phyloP scores from a whole-genome alignment of 441 rosid genomes.

The Corymbia calophylla region DNA sequence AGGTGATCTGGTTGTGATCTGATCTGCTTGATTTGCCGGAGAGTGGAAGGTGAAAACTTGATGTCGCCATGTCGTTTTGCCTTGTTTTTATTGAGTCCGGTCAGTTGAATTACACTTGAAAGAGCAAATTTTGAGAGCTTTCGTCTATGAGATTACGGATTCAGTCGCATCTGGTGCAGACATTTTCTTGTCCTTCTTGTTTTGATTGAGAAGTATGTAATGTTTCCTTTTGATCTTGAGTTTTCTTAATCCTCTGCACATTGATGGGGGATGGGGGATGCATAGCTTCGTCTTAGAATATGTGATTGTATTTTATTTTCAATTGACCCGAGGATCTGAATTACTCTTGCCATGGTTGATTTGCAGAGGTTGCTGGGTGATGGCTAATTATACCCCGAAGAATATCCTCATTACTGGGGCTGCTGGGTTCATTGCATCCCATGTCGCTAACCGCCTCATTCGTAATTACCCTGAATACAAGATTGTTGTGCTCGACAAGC shows the following conservation, averaged over 20 bases:
- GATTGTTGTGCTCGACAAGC: conserved; percentile 92
- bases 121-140: not conserved
- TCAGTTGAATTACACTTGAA: not conserved
- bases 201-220: not conserved
- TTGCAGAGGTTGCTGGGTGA: conserved; percentile 24
- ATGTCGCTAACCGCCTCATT: conserved; percentile 61
- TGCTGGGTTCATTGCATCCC: conserved; percentile 88
- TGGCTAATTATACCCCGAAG: conserved; percentile 75
- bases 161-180: not conserved
- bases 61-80: not conserved
- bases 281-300: not conserved
- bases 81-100: not conserved
- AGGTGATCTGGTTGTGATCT: not conserved
- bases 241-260: not conserved
- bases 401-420: conserved; percentile 95
- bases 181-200: not conserved
- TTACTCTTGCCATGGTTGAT: not conserved
- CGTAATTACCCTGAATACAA: conserved; percentile 83
- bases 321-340: not conserved
- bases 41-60: not conserved
- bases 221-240: not conserved
- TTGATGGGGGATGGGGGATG: not conserved
- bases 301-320: not conserved
- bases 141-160: not conserved
- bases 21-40: not conserved